Percentiles rank a stretch among this genome's conserved stretches.
Evolutionary conservation across 2,329 filamentous ascomycete species (phyloP).

Genomic region (Mycocentrospora acerina): DNA sequence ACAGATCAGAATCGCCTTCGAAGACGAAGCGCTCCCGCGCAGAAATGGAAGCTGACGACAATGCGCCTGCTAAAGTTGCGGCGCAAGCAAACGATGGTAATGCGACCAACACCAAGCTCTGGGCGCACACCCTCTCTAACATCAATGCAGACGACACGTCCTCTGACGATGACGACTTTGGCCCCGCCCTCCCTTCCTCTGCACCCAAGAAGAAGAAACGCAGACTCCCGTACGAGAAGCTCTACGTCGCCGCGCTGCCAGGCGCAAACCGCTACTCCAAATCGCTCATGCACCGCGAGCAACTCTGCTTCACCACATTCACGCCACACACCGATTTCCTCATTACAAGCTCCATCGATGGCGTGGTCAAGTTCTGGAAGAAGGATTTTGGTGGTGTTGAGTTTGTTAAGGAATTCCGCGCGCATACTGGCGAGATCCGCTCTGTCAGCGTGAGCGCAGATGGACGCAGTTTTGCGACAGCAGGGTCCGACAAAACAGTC

Average conservation of each 20-base stretch:
- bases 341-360: constrained; percentile 89
- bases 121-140: constrained; percentile 17
- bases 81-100: constrained; percentile 17
- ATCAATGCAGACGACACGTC: constrained; percentile 57
- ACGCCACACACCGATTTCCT: constrained; percentile 92
- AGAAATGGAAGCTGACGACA: constrained; percentile 26
- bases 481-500: constrained; percentile 73
- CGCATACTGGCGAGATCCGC: constrained; percentile 81
- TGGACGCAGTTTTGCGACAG: constrained; percentile 89
- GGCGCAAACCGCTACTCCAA: constrained; percentile 79
- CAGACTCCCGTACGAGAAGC: constrained; percentile 89
- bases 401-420: constrained; percentile 97
- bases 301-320: constrained; percentile 82
- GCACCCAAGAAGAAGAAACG: constrained; percentile 85
- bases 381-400: constrained; percentile 88
- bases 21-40: constrained; percentile 26
- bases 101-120: background rate
- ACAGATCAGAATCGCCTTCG: constrained; percentile 26
- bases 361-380: constrained; percentile 99
- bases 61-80: constrained; percentile 6
- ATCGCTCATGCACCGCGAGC: constrained; percentile 98
- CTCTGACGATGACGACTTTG: constrained; percentile 79
- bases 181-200: constrained; percentile 81
- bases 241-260: constrained; percentile 89
- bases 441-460: constrained; percentile 85